These are phyloP conservation scores for Fraxinus nigra DNA, from an alignment of 305 asterid genomes.

Conservation along the genomic window DNA sequence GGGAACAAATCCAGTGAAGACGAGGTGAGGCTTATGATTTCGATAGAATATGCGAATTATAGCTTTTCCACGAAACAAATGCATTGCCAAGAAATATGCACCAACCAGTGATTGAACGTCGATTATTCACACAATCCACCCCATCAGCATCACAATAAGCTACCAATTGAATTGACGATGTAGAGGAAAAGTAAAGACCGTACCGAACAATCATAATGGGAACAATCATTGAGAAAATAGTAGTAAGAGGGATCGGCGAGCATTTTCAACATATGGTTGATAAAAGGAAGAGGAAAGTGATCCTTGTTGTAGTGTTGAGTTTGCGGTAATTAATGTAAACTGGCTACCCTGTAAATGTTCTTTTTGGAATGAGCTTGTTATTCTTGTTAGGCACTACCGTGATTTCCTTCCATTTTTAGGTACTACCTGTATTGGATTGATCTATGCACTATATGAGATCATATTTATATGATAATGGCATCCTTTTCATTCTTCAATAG, in stretches of 20 bases:
- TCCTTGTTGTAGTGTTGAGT: neutral
- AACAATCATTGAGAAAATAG: neutral
- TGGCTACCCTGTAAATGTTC: neutral
- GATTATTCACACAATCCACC: neutral
- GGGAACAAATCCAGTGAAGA: neutral
- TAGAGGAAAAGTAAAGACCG: neutral
- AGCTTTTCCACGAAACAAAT: neutral
- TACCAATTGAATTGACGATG: neutral
- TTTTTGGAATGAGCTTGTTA: neutral
- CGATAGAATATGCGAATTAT: neutral
- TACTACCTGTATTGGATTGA: neutral
- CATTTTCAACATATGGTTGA: neutral
- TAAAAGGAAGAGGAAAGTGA: neutral
- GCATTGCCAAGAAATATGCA: neutral
- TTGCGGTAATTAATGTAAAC: neutral
- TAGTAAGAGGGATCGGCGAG: neutral
- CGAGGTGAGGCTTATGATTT: neutral
- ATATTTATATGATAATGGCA: neutral
- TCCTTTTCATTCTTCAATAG: neutral
- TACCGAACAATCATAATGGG: neutral
- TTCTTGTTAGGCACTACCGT: neutral
- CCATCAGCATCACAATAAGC: neutral
- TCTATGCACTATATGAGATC: neutral
- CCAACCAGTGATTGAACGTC: neutral
- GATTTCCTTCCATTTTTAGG: neutral